These are phyloP conservation scores for Rubus parviflorus DNA, from an alignment of 306 rosid genomes.

Conservation along the genomic window DNA sequence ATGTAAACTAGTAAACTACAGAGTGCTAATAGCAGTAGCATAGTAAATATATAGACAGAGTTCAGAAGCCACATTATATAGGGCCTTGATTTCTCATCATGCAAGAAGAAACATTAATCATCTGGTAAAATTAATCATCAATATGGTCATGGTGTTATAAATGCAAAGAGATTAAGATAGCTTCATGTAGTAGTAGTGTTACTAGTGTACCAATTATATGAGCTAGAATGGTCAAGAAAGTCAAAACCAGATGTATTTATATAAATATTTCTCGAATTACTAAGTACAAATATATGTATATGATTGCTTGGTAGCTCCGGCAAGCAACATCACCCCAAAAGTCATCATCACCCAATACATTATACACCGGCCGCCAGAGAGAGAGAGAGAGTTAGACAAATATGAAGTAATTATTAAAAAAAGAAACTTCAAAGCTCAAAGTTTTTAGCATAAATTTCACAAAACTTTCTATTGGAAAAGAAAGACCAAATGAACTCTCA, in stretches of 20 bases:
- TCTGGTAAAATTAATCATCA: neutral
- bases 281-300: conserved; percentile 14
- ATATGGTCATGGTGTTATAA: conserved; percentile 6
- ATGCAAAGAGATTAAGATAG: conserved; percentile 22
- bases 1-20: neutral
- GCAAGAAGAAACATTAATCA: conserved; percentile 24
- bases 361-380: conserved; percentile 39
- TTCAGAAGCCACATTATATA: neutral
- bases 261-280: conserved; percentile 50
- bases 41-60: neutral
- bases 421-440: neutral
- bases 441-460: conserved; percentile 30
- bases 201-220: conserved; percentile 9
- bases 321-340: conserved; percentile 57
- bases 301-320: conserved; percentile 63
- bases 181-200: neutral
- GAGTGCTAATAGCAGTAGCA: neutral
- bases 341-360: conserved; percentile 38
- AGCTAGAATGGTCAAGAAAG: conserved; percentile 36
- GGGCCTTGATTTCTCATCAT: conserved; percentile 1
- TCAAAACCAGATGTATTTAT: conserved; percentile 42
- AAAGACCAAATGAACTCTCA: conserved; percentile 3
- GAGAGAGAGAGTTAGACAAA: neutral
- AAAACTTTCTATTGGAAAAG: conserved; percentile 21
- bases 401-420: too few relatives aligned